Conservation (phyloP, 176 grass and related monocot species). For the Canna indica region DNA sequence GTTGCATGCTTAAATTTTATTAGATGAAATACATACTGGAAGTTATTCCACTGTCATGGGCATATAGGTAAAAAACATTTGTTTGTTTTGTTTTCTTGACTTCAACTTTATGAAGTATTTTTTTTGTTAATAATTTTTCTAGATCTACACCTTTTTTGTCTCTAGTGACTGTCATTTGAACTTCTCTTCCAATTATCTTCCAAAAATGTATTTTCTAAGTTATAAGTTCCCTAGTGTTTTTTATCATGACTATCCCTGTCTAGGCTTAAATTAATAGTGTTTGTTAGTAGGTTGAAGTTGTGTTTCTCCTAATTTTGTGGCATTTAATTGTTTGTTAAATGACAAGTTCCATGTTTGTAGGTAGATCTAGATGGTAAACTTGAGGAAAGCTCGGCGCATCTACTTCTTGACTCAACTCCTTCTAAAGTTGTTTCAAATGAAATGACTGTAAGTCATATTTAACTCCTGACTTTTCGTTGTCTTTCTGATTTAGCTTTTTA, state of each 20-base stretch:
- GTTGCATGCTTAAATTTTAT: neutral
- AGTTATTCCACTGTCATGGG: neutral
- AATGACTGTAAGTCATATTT: slow-evolving; percentile 54
- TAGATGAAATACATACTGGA: neutral
- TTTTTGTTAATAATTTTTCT: neutral
- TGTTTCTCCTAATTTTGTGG: slow-evolving; percentile 13
- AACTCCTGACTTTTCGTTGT: neutral
- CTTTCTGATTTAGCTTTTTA: neutral
- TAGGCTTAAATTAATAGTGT: neutral
- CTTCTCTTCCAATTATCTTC: neutral
- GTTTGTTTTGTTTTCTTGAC: neutral
- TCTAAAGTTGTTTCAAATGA: slow-evolving; percentile 90
- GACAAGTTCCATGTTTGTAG: slow-evolving; percentile 31
- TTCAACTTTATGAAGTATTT: neutral
- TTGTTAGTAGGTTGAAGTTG: neutral
- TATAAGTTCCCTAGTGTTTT: neutral
- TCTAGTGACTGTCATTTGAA: neutral
- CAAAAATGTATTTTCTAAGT: neutral
- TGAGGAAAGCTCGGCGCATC: slow-evolving; percentile 77
- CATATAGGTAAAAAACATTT: neutral
- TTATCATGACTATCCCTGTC: neutral
- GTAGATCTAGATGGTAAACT: slow-evolving; percentile 74
- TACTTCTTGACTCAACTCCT: slow-evolving; percentile 73
- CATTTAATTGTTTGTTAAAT: slow-evolving; percentile 18
- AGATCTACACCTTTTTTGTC: neutral